A percentile compares a stretch with the other conserved stretches of the same genome.
Conservation (phyloP, 371 early-diverging fungal genomes). For the Syncephalastrum monosporum region DNA sequence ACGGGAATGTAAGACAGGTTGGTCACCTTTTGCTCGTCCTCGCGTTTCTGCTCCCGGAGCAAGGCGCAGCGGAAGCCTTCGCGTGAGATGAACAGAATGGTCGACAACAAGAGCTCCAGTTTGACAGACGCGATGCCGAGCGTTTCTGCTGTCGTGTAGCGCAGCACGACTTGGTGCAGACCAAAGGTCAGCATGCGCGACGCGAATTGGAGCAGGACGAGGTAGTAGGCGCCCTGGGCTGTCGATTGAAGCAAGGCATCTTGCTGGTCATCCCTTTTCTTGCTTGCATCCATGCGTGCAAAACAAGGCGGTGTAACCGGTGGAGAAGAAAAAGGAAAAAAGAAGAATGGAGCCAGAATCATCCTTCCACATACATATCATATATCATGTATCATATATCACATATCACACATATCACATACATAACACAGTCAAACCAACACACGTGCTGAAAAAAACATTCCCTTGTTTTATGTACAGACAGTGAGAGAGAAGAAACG, state of each 20-base stretch:
- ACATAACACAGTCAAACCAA: too few relatives aligned
- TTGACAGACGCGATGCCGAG: conserved; percentile 86
- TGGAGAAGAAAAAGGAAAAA: too few relatives aligned
- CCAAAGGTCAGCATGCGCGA: conserved; percentile 79
- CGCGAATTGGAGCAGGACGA: conserved; percentile 77
- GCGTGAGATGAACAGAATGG: conserved; percentile 89
- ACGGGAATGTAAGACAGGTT: conserved; percentile 80
- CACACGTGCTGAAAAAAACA: too few relatives aligned
- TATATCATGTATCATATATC: too few relatives aligned
- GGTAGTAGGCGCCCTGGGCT: conserved; percentile 72
- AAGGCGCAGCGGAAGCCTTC: conserved; percentile 88
- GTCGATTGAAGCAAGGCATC: conserved; percentile 50
- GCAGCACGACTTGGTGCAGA: conserved; percentile 76
- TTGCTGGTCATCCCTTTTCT: too few relatives aligned
- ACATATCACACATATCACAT: too few relatives aligned
- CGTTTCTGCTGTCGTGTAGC: conserved; percentile 64
- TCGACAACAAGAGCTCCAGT: conserved; percentile 81
- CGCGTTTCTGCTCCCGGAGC: conserved; percentile 36
- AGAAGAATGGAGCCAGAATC: too few relatives aligned
- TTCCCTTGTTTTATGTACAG: conserved; percentile 3
- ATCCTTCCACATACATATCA: too few relatives aligned
- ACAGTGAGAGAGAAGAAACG: conserved; percentile 8
- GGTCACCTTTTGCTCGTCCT: conserved; percentile 59
- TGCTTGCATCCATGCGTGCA: too few relatives aligned
- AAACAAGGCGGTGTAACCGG: too few relatives aligned